A percentile compares a stretch with the other conserved stretches of the same genome.
Evolutionary conservation across 768 basidiomycete genomes (phyloP).

Genomic region (Cyclocybe cylindracea): DNA sequence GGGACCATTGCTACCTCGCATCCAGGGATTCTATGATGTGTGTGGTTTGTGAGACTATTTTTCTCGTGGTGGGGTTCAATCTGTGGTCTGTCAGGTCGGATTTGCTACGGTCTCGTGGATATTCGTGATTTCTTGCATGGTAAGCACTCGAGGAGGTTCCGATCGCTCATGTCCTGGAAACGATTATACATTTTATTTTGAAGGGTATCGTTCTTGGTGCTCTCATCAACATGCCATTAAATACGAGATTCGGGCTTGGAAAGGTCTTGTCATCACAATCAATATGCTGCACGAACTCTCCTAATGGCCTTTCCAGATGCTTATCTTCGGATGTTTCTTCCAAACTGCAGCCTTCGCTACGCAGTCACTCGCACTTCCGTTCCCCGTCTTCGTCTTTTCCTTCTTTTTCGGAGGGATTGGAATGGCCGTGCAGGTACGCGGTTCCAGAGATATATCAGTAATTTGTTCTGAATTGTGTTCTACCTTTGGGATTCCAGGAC

Average conservation of each 20-base stretch:
- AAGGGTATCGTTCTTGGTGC: slow-evolving; percentile 42
- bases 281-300: background rate
- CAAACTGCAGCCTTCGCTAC: slow-evolving; percentile 54
- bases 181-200: background rate
- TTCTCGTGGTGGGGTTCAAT: background rate
- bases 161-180: background rate
- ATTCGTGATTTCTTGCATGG: slow-evolving; percentile 46
- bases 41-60: slow-evolving; percentile 10
- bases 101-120: slow-evolving; percentile 62
- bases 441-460: background rate
- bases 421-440: slow-evolving; percentile 42
- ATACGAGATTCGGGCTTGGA: slow-evolving; percentile 40
- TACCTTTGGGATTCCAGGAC: slow-evolving; percentile 39
- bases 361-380: slow-evolving; percentile 54
- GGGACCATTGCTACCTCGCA: slow-evolving; percentile 73
- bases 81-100: slow-evolving; percentile 35
- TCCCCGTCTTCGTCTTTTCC: slow-evolving; percentile 56
- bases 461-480: background rate
- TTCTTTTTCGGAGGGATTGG: slow-evolving; percentile 43
- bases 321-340: slow-evolving; percentile 37
- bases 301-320: slow-evolving; percentile 10
- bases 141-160: slow-evolving; percentile 13
- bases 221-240: slow-evolving; percentile 36
- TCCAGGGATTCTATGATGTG: slow-evolving; percentile 57
- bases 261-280: slow-evolving; percentile 26